Base-by-base conservation (phyloP, 2,329 filamentous ascomycete species). In the Penicillium italicum region DNA sequence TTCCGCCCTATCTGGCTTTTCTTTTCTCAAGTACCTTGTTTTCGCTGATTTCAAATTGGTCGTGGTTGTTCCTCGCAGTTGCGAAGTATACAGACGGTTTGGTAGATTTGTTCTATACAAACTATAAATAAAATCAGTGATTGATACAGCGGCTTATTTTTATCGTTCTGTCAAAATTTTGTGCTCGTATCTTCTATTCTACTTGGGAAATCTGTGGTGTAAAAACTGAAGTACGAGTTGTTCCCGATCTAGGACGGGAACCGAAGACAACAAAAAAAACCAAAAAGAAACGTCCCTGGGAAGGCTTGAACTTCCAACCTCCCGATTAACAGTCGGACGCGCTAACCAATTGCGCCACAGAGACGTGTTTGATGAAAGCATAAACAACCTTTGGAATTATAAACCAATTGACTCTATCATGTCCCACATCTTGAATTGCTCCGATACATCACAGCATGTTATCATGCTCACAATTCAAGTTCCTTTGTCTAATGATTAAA, bases 221-320 rank as follows among this genome's bases (percentile, higher is more conserved):
- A 37, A 37, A 37, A 18, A 37, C 4, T 11, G n/a, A 37, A 11
- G n/a, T 16, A 18, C n/a, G n/a, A n/a, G 10, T n/a, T n/a, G 10
- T 18, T 8, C 26, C 8, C 26, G 5, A 6, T 28, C 4, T 1
- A 28, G 8, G 6, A 28, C 26, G 8, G 33, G 33, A n/a, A 5
- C 33, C 1, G 8, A n/a, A 34, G 7, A n/a, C 5, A 18, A 4
- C 34, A n/a, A 36, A 36, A 18, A 44, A 37, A 36, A 36, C 0
- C 14, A 55, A 60, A 60, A 60, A 45, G 1, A 40, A 51, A 26
- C 70, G 69, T 72, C 69, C 70, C 69, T 66, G 70, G 69, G 69
- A 72, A 72, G 69, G 70, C 69, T 73, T 67, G 70, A 73, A 73
- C 70, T 71, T 72, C 69, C 69, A 71, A 71, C 69, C 68, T 72